These are phyloP conservation scores for Talaromyces rugulosus DNA, from an alignment of 2,329 filamentous ascomycete genomes.

Conservation along the genomic window DNA sequence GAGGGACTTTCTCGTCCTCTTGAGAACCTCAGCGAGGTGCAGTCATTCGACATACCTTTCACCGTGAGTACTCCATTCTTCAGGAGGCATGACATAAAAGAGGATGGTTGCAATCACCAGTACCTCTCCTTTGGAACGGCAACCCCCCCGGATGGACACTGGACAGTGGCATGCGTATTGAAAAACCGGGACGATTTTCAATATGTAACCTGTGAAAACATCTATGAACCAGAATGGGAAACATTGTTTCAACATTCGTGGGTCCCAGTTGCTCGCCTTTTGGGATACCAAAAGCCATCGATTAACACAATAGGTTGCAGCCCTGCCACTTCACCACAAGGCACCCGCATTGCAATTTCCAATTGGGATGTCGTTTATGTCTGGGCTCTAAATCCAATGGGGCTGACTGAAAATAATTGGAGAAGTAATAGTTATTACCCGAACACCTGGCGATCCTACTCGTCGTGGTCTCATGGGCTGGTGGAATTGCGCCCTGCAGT, in stretches of 20 bases:
- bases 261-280: conserved; percentile 33
- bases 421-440: conserved; percentile 27
- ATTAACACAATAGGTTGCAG: conserved; percentile 35
- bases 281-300: conserved; percentile 27
- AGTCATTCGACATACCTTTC: conserved; percentile 23
- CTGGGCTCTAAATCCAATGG: conserved; percentile 37
- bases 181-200: conserved; percentile 15
- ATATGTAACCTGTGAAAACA: not conserved
- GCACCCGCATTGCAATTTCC: conserved; percentile 38
- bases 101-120: conserved; percentile 30
- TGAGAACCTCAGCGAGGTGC: not conserved
- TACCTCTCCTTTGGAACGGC: conserved; percentile 39
- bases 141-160: conserved; percentile 28
- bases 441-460: conserved; percentile 18
- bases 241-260: conserved; percentile 17
- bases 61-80: conserved; percentile 38
- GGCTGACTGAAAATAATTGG: conserved; percentile 25
- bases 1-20: not conserved
- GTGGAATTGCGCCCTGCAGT: conserved; percentile 31
- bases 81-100: conserved; percentile 25
- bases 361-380: conserved; percentile 40
- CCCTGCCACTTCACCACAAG: conserved; percentile 30
- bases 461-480: conserved; percentile 8
- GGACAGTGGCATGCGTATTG: conserved; percentile 35
- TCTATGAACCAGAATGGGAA: conserved; percentile 24